phyloP scores from a whole-genome alignment of 2,329 filamentous ascomycete species.

The Sclerotinia sclerotiorum region DNA sequence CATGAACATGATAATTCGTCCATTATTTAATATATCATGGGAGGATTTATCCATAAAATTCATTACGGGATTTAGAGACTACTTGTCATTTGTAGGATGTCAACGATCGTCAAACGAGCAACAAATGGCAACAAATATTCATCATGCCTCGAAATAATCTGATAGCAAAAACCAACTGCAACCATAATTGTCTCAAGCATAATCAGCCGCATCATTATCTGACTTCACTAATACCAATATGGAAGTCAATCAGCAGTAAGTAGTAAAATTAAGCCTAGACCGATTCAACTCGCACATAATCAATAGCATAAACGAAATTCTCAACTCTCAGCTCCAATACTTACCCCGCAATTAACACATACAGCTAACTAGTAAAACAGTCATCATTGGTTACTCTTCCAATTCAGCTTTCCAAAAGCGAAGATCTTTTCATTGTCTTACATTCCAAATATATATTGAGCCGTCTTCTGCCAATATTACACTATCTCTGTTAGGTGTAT shows the following conservation, averaged over 20 bases:
- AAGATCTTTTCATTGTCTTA: background rate
- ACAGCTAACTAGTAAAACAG: background rate
- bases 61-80: background rate
- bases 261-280: background rate
- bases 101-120: background rate
- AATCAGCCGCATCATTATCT: too few relatives aligned
- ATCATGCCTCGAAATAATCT: background rate
- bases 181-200: background rate
- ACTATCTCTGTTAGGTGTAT: background rate
- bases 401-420: background rate
- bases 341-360: background rate
- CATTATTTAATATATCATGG: background rate
- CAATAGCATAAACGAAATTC: background rate
- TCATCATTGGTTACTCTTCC: background rate
- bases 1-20: background rate
- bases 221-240: background rate
- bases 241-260: background rate
- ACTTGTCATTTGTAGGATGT: background rate
- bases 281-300: background rate
- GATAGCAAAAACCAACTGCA: background rate
- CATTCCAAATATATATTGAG: background rate
- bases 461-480: background rate
- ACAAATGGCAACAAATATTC: background rate
- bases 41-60: background rate
- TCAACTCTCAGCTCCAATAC: background rate